Percentiles rank a stretch among this genome's conserved stretches.
Conservation (phyloP, 2,329 filamentous ascomycete species). For the Raffaelea albimanens region DNA sequence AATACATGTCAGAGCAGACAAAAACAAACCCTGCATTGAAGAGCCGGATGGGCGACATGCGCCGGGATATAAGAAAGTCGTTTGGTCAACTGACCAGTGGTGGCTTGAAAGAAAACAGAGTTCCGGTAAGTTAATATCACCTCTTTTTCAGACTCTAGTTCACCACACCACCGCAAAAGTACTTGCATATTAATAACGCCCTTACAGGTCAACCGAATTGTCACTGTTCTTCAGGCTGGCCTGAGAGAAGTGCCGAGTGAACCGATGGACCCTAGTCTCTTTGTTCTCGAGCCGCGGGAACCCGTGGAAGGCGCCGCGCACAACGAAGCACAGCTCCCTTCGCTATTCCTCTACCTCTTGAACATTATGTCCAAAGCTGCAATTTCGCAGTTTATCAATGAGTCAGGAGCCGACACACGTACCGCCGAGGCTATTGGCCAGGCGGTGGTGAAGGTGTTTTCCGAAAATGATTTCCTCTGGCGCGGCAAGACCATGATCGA, state of each 20-base stretch:
- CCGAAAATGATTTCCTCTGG: constrained; percentile 52
- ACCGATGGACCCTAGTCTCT: constrained; percentile 41
- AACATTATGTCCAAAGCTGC: constrained; percentile 62
- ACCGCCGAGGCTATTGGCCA: constrained; percentile 66
- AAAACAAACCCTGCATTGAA: constrained; percentile 51
- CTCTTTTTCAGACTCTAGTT: no score
- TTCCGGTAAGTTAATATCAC: constrained; percentile 46
- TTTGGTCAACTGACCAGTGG: constrained; percentile 65
- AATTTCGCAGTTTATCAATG: constrained; percentile 54
- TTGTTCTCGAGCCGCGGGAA: constrained; percentile 30
- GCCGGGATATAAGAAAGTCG: constrained; percentile 60
- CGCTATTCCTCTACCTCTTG: constrained; percentile 60
- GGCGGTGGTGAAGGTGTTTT: constrained; percentile 59
- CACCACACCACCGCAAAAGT: no score
- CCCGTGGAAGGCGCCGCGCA: constrained; percentile 29
- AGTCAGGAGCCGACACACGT: constrained; percentile 48
- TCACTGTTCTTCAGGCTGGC: constrained; percentile 40
- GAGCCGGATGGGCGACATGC: constrained; percentile 58
- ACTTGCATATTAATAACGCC: no score
- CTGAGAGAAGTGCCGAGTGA: constrained; percentile 37
- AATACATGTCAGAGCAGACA: constrained; percentile 38
- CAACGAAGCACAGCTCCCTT: constrained; percentile 41
- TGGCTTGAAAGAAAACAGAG: constrained; percentile 22
- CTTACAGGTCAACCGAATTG: constrained; percentile 36
- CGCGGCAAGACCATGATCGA: constrained; percentile 61